Conservation (phyloP, 331 rosid genomes). For the Telfairia occidentalis region DNA sequence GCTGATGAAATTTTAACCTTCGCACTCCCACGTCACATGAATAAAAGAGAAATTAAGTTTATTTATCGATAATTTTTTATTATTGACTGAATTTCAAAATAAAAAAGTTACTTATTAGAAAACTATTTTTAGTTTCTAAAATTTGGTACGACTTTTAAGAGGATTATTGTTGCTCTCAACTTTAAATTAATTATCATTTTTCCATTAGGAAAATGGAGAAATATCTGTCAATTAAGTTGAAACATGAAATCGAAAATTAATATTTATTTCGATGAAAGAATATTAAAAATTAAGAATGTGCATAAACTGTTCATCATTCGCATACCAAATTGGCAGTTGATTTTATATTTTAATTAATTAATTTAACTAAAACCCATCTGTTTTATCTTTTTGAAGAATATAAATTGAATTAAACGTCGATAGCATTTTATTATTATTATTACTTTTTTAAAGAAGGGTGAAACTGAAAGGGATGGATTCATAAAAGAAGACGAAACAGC, state of each 20-base stretch:
- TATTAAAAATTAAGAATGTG: neutral
- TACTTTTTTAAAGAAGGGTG: too few species aligned
- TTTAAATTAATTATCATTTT: neutral
- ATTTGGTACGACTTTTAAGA: neutral
- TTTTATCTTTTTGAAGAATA: neutral
- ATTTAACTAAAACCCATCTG: neutral
- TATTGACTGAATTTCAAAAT: too few species aligned
- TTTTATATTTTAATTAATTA: neutral
- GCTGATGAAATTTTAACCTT: neutral
- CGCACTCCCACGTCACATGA: neutral
- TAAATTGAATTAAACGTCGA: too few species aligned
- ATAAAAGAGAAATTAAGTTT: neutral
- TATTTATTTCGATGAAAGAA: neutral
- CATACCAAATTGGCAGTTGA: neutral
- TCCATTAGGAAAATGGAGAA: neutral
- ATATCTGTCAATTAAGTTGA: neutral
- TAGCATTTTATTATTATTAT: too few species aligned
- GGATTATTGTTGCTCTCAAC: neutral
- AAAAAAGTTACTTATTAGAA: too few species aligned
- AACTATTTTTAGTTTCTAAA: neutral
- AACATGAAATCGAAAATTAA: neutral
- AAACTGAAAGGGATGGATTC: neutral
- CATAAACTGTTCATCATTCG: neutral
- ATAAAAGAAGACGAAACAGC: constrained; percentile 5
- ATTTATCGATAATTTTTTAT: too few species aligned